These are phyloP conservation scores for Drechslerella coelobrocha DNA, from an alignment of 2,329 filamentous ascomycete genomes.

Conservation along the genomic window DNA sequence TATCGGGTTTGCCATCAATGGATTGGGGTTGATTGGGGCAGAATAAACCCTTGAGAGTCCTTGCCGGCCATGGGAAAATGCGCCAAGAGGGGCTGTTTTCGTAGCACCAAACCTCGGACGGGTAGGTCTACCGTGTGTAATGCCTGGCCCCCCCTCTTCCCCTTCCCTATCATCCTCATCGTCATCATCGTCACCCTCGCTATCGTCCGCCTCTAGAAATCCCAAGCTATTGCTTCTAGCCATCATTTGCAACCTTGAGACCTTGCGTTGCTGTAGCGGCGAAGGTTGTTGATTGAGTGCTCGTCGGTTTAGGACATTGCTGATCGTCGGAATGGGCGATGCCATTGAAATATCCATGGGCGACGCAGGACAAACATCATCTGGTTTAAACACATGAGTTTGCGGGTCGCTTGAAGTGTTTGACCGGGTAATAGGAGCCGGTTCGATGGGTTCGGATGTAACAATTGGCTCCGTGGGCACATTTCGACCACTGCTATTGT, in stretches of 20 bases:
- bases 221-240: slow-evolving; percentile 16
- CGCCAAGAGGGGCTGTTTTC: slow-evolving; percentile 25
- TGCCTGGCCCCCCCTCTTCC: slow-evolving; percentile 23
- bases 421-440: slow-evolving; percentile 12
- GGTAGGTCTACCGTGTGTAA: slow-evolving; percentile 6
- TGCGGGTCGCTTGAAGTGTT: slow-evolving; percentile 30
- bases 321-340: slow-evolving; percentile 17
- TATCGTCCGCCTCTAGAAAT: slow-evolving; percentile 18
- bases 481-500: slow-evolving; percentile 9
- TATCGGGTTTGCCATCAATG: slow-evolving; percentile 20
- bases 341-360: slow-evolving; percentile 48
- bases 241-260: slow-evolving; percentile 16
- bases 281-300: slow-evolving; percentile 25
- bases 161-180: slow-evolving; percentile 23
- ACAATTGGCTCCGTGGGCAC: not conserved
- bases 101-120: slow-evolving; percentile 18
- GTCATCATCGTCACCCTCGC: too few species aligned
- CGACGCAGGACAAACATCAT: slow-evolving; percentile 43
- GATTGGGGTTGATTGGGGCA: slow-evolving; percentile 36
- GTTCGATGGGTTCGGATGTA: not conserved
- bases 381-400: slow-evolving; percentile 20
- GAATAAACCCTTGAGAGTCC: slow-evolving; percentile 36
- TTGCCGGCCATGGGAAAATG: slow-evolving; percentile 11
- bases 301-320: slow-evolving; percentile 20
- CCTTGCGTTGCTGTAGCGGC: slow-evolving; percentile 28